These are phyloP conservation scores for Sporodiniella umbellata DNA, from an alignment of 371 early-diverging fungal genomes.

Conservation along the genomic window DNA sequence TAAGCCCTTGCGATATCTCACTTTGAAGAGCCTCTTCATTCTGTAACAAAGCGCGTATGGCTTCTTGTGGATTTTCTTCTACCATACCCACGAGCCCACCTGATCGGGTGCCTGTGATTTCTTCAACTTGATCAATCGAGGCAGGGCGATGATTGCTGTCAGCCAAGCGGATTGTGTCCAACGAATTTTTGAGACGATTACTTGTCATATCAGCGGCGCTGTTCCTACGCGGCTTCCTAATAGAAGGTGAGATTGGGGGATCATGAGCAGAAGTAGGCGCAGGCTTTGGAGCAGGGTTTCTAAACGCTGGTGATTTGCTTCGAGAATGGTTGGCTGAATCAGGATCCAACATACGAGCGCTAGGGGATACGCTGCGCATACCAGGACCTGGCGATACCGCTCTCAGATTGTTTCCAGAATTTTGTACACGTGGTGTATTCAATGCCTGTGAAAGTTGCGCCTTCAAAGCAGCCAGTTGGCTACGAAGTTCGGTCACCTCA, in stretches of 20 bases:
- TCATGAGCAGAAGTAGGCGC: no score
- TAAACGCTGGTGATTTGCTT: conserved; percentile 20
- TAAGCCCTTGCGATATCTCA: conserved; percentile 86
- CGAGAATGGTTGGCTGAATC: conserved; percentile 11
- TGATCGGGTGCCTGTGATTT: conserved; percentile 17
- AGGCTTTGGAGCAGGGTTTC: no score
- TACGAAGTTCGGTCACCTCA: conserved; percentile 44
- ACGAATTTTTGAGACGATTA: conserved; percentile 33
- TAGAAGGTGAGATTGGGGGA: no score
- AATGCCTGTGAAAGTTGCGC: conserved; percentile 44
- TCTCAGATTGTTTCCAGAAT: no score
- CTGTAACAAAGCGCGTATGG: no score
- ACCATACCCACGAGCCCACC: conserved; percentile 9
- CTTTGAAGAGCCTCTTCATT: conserved; percentile 76
- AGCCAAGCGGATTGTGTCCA: conserved; percentile 35
- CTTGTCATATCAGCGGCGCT: conserved; percentile 39
- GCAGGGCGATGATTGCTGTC: conserved; percentile 43
- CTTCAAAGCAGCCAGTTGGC: conserved; percentile 47
- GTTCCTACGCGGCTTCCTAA: conserved; percentile 34
- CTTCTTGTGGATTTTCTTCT: neutral
- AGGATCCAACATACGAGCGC: conserved; percentile 22
- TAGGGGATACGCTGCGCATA: conserved; percentile 34
- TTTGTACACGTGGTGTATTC: no score
- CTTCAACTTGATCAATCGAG: conserved; percentile 36
- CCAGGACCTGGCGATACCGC: conserved; percentile 35